These are phyloP conservation scores for Aspergillus tubingensis DNA, from an alignment of 2,329 filamentous ascomycete genomes.

Conservation along the genomic window DNA sequence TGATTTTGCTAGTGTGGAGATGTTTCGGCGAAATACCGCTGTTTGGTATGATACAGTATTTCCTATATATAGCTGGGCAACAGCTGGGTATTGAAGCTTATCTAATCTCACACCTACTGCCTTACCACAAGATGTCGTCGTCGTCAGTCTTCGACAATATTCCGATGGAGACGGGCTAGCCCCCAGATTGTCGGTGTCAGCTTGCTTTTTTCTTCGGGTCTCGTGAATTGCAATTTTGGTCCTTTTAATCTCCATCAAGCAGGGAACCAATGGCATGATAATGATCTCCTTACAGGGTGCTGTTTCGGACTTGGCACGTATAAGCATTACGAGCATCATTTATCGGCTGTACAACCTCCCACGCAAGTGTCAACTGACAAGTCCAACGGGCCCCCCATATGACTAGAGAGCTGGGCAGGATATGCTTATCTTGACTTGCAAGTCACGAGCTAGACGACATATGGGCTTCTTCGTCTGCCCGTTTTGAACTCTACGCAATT, in stretches of 20 bases:
- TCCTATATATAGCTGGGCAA: neutral
- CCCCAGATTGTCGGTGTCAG: neutral
- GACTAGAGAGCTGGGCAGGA: neutral
- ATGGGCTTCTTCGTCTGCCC: neutral
- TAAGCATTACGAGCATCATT: neutral
- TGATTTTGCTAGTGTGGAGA: slow-evolving; percentile 3
- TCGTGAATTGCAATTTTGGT: no score
- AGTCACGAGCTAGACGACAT: neutral
- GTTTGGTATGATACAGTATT: neutral
- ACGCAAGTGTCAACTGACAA: slow-evolving; percentile 7
- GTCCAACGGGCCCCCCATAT: neutral
- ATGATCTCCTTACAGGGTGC: neutral
- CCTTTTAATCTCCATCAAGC: neutral
- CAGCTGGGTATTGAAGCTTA: neutral
- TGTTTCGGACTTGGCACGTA: neutral
- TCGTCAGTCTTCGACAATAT: neutral
- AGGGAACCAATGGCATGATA: neutral
- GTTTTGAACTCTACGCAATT: neutral
- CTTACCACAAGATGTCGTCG: neutral
- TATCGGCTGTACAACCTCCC: slow-evolving; percentile 1
- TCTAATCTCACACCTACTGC: neutral
- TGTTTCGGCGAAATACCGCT: slow-evolving; percentile 2
- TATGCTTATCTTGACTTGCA: slow-evolving; percentile 9
- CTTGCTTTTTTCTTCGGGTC: neutral
- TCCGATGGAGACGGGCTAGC: neutral